Evolutionary conservation across 495 filamentous ascomycete species (phyloP).

Genomic region (Trichoderma asperelloides): DNA sequence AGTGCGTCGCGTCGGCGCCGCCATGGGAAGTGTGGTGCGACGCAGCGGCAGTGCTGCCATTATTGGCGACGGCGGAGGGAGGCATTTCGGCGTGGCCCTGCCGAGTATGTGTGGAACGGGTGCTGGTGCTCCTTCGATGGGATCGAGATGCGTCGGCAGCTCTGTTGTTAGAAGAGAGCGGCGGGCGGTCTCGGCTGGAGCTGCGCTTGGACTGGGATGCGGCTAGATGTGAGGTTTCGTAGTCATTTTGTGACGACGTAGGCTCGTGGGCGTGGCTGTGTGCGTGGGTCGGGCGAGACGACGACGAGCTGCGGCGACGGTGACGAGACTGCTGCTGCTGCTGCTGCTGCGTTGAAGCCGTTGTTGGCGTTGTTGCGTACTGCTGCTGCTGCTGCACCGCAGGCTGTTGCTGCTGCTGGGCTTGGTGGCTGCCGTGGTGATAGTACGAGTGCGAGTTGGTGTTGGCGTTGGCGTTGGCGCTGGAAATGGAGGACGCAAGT

Average conservation of each 20-base stretch:
- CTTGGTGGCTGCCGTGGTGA: slow-evolving; percentile 12
- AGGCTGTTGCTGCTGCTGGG: slow-evolving; percentile 17
- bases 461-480: slow-evolving; percentile 15
- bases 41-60: slow-evolving; percentile 36
- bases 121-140: slow-evolving; percentile 35
- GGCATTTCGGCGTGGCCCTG: slow-evolving; percentile 42
- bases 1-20: slow-evolving; percentile 31
- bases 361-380: neutral
- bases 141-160: slow-evolving; percentile 34
- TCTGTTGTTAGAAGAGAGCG: slow-evolving; percentile 18
- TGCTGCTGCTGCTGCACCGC: neutral
- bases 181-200: slow-evolving; percentile 32
- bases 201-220: slow-evolving; percentile 28
- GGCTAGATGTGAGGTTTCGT: slow-evolving; percentile 34
- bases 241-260: slow-evolving; percentile 25
- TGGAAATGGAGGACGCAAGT: slow-evolving; percentile 13
- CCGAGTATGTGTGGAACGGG: slow-evolving; percentile 19
- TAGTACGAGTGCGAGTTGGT: slow-evolving; percentile 13
- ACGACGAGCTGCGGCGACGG: slow-evolving; percentile 26
- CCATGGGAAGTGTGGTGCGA: slow-evolving; percentile 34
- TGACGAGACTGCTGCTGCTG: slow-evolving; percentile 13
- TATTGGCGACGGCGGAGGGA: slow-evolving; percentile 36
- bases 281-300: slow-evolving; percentile 25
- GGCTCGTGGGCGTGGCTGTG: slow-evolving; percentile 21
- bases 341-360: neutral